phyloP scores from a whole-genome alignment of 331 rosid genomes.

The Rosa hybrid region DNA sequence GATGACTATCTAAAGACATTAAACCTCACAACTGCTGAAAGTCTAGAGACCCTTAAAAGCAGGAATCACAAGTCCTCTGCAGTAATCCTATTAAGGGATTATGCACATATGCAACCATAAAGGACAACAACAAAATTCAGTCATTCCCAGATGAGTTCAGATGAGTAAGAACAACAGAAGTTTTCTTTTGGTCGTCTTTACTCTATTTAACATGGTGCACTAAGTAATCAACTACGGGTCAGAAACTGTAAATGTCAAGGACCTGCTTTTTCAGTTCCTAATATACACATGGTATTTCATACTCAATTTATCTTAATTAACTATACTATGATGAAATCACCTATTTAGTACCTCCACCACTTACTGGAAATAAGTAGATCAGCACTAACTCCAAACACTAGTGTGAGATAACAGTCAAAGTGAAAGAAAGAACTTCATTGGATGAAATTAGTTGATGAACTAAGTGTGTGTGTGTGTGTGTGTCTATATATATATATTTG shows the following conservation, averaged over 20 bases:
- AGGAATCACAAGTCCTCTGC: not conserved
- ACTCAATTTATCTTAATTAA: not conserved
- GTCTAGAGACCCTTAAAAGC: not conserved
- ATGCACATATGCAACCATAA: not conserved
- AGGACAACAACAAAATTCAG: not conserved
- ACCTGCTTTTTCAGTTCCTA: not conserved
- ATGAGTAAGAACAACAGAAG: not conserved
- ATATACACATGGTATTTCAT: not conserved
- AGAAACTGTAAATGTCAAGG: not conserved
- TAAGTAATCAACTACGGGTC: not conserved
- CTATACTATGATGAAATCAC: not conserved
- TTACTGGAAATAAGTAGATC: not conserved
- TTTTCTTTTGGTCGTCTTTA: not conserved
- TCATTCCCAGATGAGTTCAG: not conserved
- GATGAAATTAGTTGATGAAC: not conserved
- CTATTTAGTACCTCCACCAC: not conserved
- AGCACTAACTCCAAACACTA: not conserved
- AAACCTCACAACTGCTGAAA: not conserved
- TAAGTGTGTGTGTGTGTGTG: no score
- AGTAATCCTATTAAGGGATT: not conserved
- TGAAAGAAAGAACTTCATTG: constrained; percentile 9
- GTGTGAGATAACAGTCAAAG: constrained; percentile 1
- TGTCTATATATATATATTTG: not conserved
- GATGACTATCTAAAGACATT: not conserved
- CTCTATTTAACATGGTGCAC: not conserved